Evolutionary conservation across 768 basidiomycete genomes (phyloP), one percentile per base, ranked within the genome.

Genomic region (Cantharellus anzutake): DNA sequence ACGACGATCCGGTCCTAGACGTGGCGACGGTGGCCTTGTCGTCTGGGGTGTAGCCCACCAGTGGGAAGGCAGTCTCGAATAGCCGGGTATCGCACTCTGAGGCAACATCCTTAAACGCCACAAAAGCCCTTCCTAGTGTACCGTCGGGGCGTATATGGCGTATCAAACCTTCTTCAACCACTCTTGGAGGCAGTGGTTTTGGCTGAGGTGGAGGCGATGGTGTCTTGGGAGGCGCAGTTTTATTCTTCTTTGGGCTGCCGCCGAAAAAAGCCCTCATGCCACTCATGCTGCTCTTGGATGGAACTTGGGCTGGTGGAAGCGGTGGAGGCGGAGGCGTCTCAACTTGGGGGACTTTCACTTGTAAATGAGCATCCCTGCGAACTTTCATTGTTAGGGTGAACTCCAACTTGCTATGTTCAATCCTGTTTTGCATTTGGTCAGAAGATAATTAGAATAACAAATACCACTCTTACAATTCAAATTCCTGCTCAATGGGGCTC

Each of bases 391-490:
- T 86, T 34, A 98, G 76, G 2, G 90, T 90, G 71, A 98, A 96
- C 68, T 96, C 91, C 59, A 97, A 81, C 69, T 96, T 96, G 72
- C 80, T 88, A 66, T 93, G 89, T 66, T 92, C 90, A 63, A 92
- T 89, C 40, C 89, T 90, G 63, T 51, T 37, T 41, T 39, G 39
- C 48, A 60, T 39, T 34, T 60, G 20, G 20, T 29, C 4, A 58
- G 4, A 34, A 29, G 53, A 3, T 5, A 20, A 4, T 4, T 39
- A 39, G 29, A 3, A 37, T 2, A 56, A 5, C 11, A 44, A 41
- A 2, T 4, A 3, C 50, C 42, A 56, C 3, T 75, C 87, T 56
- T 68, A 91, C 88, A 93, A 73, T 66, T 93, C 90, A 65, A 93
- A 93, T 68, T 93, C 90, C 68, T 91, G 88, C 53, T 87, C 83